phyloP scores from a whole-genome alignment of 2,329 filamentous ascomycete genomes.

The Penicillium crustosum region DNA sequence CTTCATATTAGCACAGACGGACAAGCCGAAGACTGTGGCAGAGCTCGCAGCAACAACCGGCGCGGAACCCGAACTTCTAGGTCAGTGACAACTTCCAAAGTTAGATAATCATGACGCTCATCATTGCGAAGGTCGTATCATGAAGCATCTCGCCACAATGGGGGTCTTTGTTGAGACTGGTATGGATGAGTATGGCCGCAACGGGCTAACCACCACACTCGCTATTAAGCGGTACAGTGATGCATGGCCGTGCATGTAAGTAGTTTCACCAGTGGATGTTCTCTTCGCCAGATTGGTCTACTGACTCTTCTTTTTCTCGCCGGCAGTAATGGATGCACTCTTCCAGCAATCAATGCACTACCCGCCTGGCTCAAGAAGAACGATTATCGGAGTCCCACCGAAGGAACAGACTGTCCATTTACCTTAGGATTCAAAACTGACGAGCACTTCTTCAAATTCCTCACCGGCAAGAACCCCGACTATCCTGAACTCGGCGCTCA shows the following conservation, averaged over 20 bases:
- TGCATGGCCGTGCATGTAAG: conserved; percentile 20
- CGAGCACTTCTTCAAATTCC: conserved; percentile 8
- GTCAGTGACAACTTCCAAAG: neutral
- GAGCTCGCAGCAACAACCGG: conserved; percentile 15
- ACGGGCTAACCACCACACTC: conserved; percentile 13
- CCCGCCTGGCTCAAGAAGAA: conserved; percentile 13
- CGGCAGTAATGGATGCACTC: conserved; percentile 6
- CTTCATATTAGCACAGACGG: conserved; percentile 4
- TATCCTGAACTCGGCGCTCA: conserved; percentile 11
- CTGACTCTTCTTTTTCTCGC: neutral
- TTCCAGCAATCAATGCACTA: conserved; percentile 3
- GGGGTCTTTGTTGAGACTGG: conserved; percentile 19
- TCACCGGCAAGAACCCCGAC: conserved; percentile 6
- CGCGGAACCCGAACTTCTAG: conserved; percentile 13
- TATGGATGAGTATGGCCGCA: conserved; percentile 16
- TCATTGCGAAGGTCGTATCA: conserved; percentile 11
- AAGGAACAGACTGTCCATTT: conserved; percentile 9
- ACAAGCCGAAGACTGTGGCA: conserved; percentile 15
- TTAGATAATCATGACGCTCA: neutral
- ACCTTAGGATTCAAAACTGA: conserved; percentile 8
- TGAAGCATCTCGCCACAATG: conserved; percentile 22
- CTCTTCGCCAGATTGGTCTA: no score
- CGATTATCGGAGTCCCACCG: conserved; percentile 8
- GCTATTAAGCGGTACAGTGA: conserved; percentile 17
- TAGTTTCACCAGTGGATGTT: neutral